Evolutionary conservation across 441 rosid genomes (phyloP), one percentile per base, ranked within the genome.

Genomic region (Eruca vesicaria): DNA sequence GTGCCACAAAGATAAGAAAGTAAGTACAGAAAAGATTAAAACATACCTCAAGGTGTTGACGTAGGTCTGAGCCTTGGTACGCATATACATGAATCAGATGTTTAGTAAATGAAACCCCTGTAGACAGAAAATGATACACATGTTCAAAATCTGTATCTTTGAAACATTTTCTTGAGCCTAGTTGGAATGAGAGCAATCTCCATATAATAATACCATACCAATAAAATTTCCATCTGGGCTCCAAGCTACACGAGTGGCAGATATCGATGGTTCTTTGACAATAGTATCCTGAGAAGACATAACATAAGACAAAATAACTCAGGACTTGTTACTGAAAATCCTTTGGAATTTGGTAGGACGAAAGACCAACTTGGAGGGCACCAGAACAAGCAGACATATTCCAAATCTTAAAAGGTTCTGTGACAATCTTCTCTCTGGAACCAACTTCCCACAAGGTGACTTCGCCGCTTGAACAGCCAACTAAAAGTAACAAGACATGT

Each of bases 101-200:
- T 78, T 88, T 91, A 5, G 88, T 88, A 81, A 84, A 90, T 26
- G 98, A 96, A 81, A 90, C 85, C 19, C 96, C 97, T 91, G 72
- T 26, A 58, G 18, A 69, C 0, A 9, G 67, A 58, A 69, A 64
- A 74, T n/a, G 5, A 33, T 68, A 69, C 50, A 26, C 18, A 78
- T 19, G 14, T 55, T 78, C 28, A 78, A 73, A 43, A 48, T 45
- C 35, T 4, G 18, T 11, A 60, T 61, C 33, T 21, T 58, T 55
- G 45, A 16, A 33, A 59, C 20, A 3, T 5, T 35, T 18, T 60
- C 21, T 60, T 60, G 26, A 18, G 65, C 65, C 43, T 60, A 60
- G 21, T 4, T 41, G 26, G 18, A 35, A 33, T 12, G 75, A 69
- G 58, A 41, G 50, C 16, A 59, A 35, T 65, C 72, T 58, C 35